Base-by-base conservation (phyloP, 1,284 basidiomycete species). In the Crepidotus sp. region DNA sequence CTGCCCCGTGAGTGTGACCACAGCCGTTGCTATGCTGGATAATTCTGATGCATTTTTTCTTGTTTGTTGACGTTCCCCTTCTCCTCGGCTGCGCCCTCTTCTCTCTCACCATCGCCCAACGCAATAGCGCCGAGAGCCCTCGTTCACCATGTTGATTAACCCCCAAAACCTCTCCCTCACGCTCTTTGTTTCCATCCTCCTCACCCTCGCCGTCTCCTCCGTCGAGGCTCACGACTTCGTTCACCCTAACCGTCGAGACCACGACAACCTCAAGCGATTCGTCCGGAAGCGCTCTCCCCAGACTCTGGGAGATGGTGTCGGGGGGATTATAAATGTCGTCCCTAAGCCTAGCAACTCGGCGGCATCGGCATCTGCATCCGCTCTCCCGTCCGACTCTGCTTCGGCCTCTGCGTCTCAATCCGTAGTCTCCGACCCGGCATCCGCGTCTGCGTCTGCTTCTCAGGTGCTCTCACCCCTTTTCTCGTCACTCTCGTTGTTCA, bases 181-280 rank as follows among this genome's bases (percentile, higher is more conserved):
- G 57, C 69, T 86, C 73, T 55, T 84, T 74, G 67, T 75, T 54
- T 73, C 60, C 59, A 59, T 82, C 57, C 65, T 71, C 57, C 60
- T 85, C 59, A 60, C 73, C 61, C 61, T 80, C 57, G 62, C 69
- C 45, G 56, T 78, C 55, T 58, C 62, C 50, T 56, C 55, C 44
- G 66, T 68, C 39, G 67, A 75, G 48, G 76, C 77, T 57, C 66
- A 69, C 50, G 58, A 64, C 44, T 59, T 68, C 51, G 62, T 58
- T 35, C 50, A 49, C 29, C 37, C 60, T 45, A 62, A 63, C 32
- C 74, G 68, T 38, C 73, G 75, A 53, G 71, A 71, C 60, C 80
- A 83, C 65, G 67, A 57, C 39, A 65, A 66, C 56, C 62, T 81
- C 54, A 74, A 76, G 55, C 80, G 84, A 53, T 64, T 88, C 59